These are phyloP conservation scores for Aureobasidium namibiae DNA, from an alignment of 2,329 filamentous ascomycete species.

Conservation along the genomic window DNA sequence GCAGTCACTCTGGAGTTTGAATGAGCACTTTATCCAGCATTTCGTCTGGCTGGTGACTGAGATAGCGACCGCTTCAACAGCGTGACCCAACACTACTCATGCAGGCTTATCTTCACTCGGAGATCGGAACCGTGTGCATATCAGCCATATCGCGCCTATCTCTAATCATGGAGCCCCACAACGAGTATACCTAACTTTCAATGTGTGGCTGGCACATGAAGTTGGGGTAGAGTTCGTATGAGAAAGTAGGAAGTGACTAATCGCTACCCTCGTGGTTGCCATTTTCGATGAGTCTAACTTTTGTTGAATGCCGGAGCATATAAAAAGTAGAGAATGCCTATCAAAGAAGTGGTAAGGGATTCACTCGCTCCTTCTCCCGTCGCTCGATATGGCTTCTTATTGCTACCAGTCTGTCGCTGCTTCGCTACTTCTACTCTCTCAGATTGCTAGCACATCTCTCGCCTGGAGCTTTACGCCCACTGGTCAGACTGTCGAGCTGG, in stretches of 20 bases:
- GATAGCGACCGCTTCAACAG: background rate
- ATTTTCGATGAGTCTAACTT: background rate
- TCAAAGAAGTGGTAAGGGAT: background rate
- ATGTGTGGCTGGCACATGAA: background rate
- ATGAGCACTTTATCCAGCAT: background rate
- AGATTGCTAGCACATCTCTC: background rate
- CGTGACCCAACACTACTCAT: background rate
- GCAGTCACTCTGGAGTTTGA: background rate
- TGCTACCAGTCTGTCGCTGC: background rate
- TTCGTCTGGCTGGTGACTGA: background rate
- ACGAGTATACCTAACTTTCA: background rate
- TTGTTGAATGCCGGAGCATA: background rate
- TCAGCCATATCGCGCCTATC: background rate
- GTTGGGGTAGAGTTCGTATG: background rate
- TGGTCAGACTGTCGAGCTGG: constrained; percentile 33
- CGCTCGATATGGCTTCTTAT: background rate
- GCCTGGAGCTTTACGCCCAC: constrained; percentile 23
- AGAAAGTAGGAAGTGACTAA: background rate
- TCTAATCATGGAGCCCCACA: background rate
- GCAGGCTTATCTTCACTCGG: background rate
- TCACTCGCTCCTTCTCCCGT: background rate
- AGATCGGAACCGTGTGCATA: background rate
- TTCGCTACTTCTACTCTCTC: background rate
- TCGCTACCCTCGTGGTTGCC: background rate
- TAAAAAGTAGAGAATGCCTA: background rate